phyloP scores from a whole-genome alignment of 2,329 filamentous ascomycete species.

The Curvularia lunata region DNA sequence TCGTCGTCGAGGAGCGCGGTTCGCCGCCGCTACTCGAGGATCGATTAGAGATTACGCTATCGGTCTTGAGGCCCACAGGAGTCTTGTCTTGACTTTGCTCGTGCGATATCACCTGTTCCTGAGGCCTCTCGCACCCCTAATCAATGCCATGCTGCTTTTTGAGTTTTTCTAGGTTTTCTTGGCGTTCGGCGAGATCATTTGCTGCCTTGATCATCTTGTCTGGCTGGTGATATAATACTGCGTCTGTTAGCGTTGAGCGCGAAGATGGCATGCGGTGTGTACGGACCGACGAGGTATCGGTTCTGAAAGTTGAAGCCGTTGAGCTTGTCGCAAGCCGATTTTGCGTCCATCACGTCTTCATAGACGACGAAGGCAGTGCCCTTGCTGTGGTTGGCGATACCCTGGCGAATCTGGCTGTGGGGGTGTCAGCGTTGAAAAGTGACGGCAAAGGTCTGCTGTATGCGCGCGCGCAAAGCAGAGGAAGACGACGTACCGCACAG shows the following conservation, averaged over 20 bases:
- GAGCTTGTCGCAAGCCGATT: slow-evolving; percentile 98
- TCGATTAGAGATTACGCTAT: slow-evolving; percentile 37
- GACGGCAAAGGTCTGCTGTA: not conserved
- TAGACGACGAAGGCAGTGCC: slow-evolving; percentile 99
- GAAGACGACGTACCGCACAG: slow-evolving; percentile 75
- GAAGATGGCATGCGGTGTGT: not conserved
- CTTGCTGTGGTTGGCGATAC: slow-evolving; percentile 96
- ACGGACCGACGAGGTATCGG: slow-evolving; percentile 93
- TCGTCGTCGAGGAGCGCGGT: slow-evolving; percentile 26
- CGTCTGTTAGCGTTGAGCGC: slow-evolving; percentile 14
- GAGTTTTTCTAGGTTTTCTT: slow-evolving; percentile 96
- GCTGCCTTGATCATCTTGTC: slow-evolving; percentile 84
- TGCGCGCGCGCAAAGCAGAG: slow-evolving; percentile 14
- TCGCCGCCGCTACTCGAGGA: slow-evolving; percentile 32
- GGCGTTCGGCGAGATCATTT: slow-evolving; percentile 91
- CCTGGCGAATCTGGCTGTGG: slow-evolving; percentile 92
- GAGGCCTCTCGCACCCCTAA: slow-evolving; percentile 66
- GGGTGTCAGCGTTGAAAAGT: slow-evolving; percentile 25
- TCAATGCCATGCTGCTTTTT: slow-evolving; percentile 98
- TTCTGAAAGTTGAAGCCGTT: slow-evolving; percentile 99
- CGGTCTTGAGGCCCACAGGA: slow-evolving; percentile 48
- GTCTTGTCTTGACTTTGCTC: slow-evolving; percentile 40
- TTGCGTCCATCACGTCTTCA: slow-evolving; percentile 98
- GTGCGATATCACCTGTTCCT: slow-evolving; percentile 48
- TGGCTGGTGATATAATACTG: slow-evolving; percentile 77